Percentiles rank a stretch among this genome's conserved stretches.
Evolutionary conservation across 176 grass and related monocot species (phyloP).

Genomic region (Musa beccarii): DNA sequence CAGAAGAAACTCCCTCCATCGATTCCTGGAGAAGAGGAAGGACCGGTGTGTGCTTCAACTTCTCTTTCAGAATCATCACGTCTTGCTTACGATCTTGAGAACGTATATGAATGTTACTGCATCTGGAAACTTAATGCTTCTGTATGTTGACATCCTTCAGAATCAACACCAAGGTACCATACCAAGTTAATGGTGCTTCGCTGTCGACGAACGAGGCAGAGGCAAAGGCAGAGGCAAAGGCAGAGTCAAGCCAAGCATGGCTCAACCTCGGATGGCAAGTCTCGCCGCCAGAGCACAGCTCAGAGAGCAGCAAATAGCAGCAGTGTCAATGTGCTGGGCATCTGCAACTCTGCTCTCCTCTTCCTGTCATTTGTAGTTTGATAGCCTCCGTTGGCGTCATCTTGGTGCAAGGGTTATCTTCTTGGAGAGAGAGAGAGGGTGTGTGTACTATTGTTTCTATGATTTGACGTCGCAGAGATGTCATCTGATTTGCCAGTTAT

Average conservation of each 20-base stretch:
- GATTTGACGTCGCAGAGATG: background rate
- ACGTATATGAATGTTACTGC: background rate
- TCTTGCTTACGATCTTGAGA: background rate
- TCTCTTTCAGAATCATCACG: background rate
- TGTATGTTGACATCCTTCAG: background rate
- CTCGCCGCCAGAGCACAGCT: background rate
- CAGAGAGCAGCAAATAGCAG: background rate
- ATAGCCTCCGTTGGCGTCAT: background rate
- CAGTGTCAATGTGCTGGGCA: too few species aligned
- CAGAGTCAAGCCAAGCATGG: background rate
- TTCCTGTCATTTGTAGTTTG: background rate
- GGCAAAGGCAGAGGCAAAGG: background rate
- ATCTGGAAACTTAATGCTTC: background rate
- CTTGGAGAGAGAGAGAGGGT: too few species aligned
- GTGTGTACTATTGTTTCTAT: background rate
- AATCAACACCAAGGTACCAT: slow-evolving; percentile 8
- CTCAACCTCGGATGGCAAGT: background rate
- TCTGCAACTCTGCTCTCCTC: too few species aligned
- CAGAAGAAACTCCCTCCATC: slow-evolving; percentile 13
- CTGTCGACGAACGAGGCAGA: background rate
- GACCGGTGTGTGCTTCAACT: slow-evolving; percentile 1
- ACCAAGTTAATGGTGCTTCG: background rate
- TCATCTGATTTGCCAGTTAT: background rate
- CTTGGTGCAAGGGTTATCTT: background rate
- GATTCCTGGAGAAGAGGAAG: slow-evolving; percentile 21